Evolutionary conservation across 75 land plant genomes (phyloP).

Genomic region (Azolla pinnata): DNA sequence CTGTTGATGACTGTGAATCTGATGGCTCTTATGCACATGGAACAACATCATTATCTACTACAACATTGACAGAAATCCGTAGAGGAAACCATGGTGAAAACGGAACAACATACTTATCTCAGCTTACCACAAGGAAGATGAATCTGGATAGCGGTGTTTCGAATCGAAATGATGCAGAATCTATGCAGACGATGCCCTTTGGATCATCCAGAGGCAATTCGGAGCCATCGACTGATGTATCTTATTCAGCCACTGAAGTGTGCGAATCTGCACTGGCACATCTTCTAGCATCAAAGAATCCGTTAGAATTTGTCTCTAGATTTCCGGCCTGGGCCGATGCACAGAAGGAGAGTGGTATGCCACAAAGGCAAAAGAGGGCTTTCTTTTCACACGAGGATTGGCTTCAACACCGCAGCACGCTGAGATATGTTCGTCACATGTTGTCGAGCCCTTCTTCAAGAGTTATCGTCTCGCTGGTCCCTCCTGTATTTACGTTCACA

Average conservation of each 20-base stretch:
- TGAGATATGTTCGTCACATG: slow-evolving; percentile 30
- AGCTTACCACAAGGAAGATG: no score
- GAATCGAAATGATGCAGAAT: no score
- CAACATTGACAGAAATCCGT: no score
- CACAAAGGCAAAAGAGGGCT: slow-evolving; percentile 26
- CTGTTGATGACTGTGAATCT: no score
- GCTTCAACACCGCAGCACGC: slow-evolving; percentile 40
- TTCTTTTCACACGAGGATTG: slow-evolving; percentile 40
- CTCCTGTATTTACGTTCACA: slow-evolving; percentile 30
- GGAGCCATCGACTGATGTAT: no score
- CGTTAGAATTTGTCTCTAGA: neutral
- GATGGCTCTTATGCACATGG: no score
- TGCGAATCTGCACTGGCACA: neutral
- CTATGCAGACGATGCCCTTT: no score
- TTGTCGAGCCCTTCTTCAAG: slow-evolving; percentile 29
- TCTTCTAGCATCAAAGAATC: neutral
- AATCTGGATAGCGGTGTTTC: no score
- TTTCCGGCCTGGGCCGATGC: slow-evolving; percentile 32
- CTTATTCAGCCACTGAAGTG: neutral
- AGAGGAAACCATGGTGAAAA: no score
- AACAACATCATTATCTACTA: no score
- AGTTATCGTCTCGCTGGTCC: slow-evolving; percentile 35
- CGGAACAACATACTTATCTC: no score
- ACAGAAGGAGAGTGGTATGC: slow-evolving; percentile 37
- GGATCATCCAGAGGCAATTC: no score